Base-by-base conservation (phyloP, 1,139 yeast species). In the Nakaseomyces glabratus region DNA sequence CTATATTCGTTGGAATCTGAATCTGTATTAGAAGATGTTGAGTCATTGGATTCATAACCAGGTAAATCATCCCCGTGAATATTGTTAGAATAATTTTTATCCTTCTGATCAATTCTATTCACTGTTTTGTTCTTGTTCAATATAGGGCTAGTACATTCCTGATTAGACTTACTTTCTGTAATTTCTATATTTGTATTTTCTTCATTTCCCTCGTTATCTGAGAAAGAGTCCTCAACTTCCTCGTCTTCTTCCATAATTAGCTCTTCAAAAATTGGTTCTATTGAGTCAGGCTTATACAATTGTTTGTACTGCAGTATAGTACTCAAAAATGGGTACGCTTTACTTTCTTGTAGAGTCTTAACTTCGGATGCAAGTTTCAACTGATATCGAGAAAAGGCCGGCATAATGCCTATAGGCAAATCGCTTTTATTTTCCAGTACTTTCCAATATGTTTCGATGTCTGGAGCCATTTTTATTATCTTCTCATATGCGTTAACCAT, bases 341-440 rank as follows among this genome's bases (percentile, higher is more conserved):
- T 26, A 6, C 18, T 20, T n/a, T 26, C 30, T 17, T 26, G 12
- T 17, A 26, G 10, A 17, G 30, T 26, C 15, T 26, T 26, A 7
- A 26, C 7, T 18, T 26, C 66, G 1, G 79, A 63, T 0, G 86
- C 84, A 17, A 82, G 55, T 33, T 67, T 68, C 18, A 82, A 55
- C 38, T 78, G 69, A 41, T 71, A 76, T 39, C 75, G 66, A 17
- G 69, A 57, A 30, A 80, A 52, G n/a, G 74, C 71, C 12, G 73
- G 52, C 2, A 64, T 33, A 4, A 61, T n/a, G 7, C 30, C 30
- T n/a, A 26, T 26, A 6, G 30, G 30, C 18, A 26, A n/a, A 4
- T 26, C 15, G 5, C 5, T 2, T 15, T 17, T 26, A 7, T 26
- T 26, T 6, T 26, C 30, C 8, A 26, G 21, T 6, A 26, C 21